These are phyloP conservation scores for Cryptococcus jaspeensis DNA, from an alignment of 1,284 basidiomycete genomes.

Conservation along the genomic window DNA sequence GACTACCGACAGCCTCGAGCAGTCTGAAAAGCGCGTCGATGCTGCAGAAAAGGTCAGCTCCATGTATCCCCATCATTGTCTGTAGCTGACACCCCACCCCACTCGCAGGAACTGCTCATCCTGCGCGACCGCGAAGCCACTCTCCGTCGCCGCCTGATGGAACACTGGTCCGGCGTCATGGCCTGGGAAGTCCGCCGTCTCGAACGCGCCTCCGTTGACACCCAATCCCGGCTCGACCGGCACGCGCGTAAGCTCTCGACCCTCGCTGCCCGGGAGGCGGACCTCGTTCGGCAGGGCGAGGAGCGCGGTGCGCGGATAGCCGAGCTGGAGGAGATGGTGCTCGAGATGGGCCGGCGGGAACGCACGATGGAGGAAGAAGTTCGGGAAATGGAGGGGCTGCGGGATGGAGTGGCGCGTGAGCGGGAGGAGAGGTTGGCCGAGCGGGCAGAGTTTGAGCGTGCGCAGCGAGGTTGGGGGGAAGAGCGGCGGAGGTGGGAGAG, in stretches of 20 bases:
- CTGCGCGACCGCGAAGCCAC: constrained; percentile 45
- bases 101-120: constrained; percentile 46
- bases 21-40: constrained; percentile 48
- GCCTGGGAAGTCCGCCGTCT: constrained; percentile 52
- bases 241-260: constrained; percentile 22
- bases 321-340: constrained; percentile 45
- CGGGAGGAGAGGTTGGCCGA: constrained; percentile 54
- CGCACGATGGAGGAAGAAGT: constrained; percentile 38
- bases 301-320: constrained; percentile 21
- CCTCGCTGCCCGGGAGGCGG: constrained; percentile 27
- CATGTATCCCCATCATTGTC: neutral
- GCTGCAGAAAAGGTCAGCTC: constrained; percentile 49
- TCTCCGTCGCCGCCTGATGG: constrained; percentile 46
- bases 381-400: constrained; percentile 24
- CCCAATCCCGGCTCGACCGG: constrained; percentile 26
- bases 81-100: constrained; percentile 1
- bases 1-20: constrained; percentile 49
- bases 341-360: constrained; percentile 43
- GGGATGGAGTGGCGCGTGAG: constrained; percentile 58
- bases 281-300: constrained; percentile 22
- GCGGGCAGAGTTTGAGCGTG: constrained; percentile 20
- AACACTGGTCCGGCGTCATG: constrained; percentile 52
- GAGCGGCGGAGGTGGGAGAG: constrained; percentile 19
- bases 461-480: constrained; percentile 18
- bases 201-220: constrained; percentile 29